Conservation (phyloP, 2,329 filamentous ascomycete species). For the Neoascochyta sp. region DNA sequence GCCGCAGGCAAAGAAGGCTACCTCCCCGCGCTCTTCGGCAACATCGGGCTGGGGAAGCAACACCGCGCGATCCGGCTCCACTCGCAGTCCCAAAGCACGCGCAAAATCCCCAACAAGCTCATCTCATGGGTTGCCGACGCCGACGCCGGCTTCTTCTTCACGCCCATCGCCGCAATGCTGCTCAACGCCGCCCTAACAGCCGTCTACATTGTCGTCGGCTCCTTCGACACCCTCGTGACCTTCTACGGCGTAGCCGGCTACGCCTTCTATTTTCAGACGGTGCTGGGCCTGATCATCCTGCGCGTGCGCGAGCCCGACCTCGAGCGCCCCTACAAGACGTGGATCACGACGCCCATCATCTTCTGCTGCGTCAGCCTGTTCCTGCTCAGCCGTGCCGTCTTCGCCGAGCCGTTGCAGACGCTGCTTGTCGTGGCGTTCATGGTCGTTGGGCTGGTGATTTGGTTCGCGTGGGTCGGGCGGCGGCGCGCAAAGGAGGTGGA, state of each 20-base stretch:
- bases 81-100: constrained; percentile 18
- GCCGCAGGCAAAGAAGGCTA: constrained; percentile 94
- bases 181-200: constrained; percentile 74
- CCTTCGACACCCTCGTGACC: constrained; percentile 86
- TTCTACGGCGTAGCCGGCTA: constrained; percentile 98
- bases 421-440: constrained; percentile 83
- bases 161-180: constrained; percentile 85
- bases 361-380: constrained; percentile 98
- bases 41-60: constrained; percentile 64
- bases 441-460: constrained; percentile 76
- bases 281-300: constrained; percentile 86
- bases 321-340: constrained; percentile 88
- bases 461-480: constrained; percentile 77
- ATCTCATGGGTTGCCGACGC: constrained; percentile 46
- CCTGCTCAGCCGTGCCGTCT: constrained; percentile 79
- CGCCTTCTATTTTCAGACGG: constrained; percentile 94
- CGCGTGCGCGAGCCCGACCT: constrained; percentile 82
- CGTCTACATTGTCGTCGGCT: constrained; percentile 77
- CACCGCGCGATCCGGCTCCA: constrained; percentile 35
- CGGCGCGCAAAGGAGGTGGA: constrained; percentile 23
- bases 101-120: constrained; percentile 21
- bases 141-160: constrained; percentile 82
- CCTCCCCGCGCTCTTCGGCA: constrained; percentile 77
- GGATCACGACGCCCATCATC: constrained; percentile 95
- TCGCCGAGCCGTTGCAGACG: constrained; percentile 87